Base-by-base conservation (phyloP, 352 stramenopile genomes). In the Phytophthora constricta region DNA sequence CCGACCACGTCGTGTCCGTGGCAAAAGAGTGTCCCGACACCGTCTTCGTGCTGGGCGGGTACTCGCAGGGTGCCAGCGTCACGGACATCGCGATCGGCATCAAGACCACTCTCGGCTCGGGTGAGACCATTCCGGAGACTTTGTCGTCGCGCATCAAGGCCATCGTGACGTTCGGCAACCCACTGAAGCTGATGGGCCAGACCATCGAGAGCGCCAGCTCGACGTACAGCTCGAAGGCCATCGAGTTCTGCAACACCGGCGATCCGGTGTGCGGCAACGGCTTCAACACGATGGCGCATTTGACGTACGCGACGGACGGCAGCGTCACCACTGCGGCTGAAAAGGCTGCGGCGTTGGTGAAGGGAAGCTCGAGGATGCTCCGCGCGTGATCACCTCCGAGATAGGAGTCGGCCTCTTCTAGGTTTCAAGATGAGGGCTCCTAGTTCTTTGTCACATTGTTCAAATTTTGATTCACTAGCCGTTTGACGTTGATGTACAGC, bases 91-190 rank as follows among this genome's bases (percentile, higher is more conserved):
- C 71, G 0, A 67, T 79, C 48, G 71, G 71, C 5, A 74, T 78
- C 56, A 43, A 43, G 33, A 74, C 70, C 14, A 61, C 37, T 11
- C 52, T 77, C 16, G 70, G 70, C 5, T 54, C 51, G 3, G 70
- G 70, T 11, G 20, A 68, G 3, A 39, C 55, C 2, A 77, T 77
- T 43, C 66, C 66, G 9, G 62, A 66, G 1, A 42, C 54, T 8
- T 43, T 73, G 37, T 34, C 66, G 4, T 22, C 62, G 10, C 71
- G 72, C 10, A 80, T 76, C 59, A 76, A 71, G 52, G 72, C 63
- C 14, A 39, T 80, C 17, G 72, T 80, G 56, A 74, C 63, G 34
- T 80, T 79, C 31, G 67, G 71, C 14, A 79, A 79, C 47, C 71
- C 67, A 13, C 59, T 79, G 3, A 68, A 68, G 42, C 57, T 79